These are phyloP conservation scores for Actinomucor elegans DNA, from an alignment of 371 early-diverging fungal genomes.

Conservation along the genomic window DNA sequence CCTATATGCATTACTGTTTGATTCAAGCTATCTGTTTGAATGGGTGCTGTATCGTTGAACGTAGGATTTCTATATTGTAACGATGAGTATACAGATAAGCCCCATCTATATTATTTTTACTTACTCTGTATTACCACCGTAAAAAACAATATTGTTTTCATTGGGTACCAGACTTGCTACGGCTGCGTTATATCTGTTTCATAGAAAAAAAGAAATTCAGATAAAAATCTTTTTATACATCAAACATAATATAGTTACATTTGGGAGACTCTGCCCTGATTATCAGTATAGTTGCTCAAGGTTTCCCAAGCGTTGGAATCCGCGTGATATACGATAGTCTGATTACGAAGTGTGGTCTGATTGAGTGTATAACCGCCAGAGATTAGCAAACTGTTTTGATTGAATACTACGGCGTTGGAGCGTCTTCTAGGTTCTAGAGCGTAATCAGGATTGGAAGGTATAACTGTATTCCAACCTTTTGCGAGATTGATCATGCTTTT, in stretches of 20 bases:
- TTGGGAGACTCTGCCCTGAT: no score
- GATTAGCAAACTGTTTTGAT: background rate
- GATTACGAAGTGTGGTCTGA: background rate
- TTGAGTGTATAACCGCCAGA: slow-evolving; percentile 1
- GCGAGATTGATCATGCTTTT: slow-evolving; percentile 1
- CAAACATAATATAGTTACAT: background rate
- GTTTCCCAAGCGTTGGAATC: slow-evolving; percentile 7
- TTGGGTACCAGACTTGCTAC: background rate
- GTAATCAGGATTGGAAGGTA: background rate
- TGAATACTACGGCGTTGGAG: background rate
- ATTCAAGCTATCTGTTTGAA: background rate
- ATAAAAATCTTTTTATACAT: no score
- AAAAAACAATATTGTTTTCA: background rate
- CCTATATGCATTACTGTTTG: slow-evolving; percentile 2
- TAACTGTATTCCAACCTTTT: background rate
- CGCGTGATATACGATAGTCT: slow-evolving; percentile 3
- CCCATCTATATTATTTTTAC: no score
- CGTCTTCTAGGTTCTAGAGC: background rate
- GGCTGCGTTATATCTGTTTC: slow-evolving; percentile 2
- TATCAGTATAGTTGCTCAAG: slow-evolving; percentile 1
- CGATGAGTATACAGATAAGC: background rate
- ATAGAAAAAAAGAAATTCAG: background rate
- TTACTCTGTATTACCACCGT: slow-evolving; percentile 5
- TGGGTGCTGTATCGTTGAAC: background rate
- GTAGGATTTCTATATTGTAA: background rate